Conservation (phyloP, 306 rosid species). For the Mucuna pruriens region DNA sequence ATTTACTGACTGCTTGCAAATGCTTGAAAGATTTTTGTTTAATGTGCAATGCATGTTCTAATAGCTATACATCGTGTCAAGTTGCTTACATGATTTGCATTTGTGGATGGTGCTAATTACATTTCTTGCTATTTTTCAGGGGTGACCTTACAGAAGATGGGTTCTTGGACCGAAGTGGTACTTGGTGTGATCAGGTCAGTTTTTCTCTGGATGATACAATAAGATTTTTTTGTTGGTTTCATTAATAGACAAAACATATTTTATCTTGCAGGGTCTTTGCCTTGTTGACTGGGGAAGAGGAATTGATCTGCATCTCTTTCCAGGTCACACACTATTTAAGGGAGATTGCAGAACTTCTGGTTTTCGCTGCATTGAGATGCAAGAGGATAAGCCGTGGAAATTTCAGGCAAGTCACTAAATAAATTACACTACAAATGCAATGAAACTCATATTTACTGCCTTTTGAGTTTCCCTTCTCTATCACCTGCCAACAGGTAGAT, state of each 20-base stretch:
- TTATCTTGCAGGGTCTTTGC: constrained; percentile 79
- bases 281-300: constrained; percentile 99
- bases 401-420: constrained; percentile 69
- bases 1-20: constrained; percentile 26
- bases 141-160: constrained; percentile 63
- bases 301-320: constrained; percentile 82
- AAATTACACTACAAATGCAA: constrained; percentile 17
- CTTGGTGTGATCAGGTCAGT: constrained; percentile 86
- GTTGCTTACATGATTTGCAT: constrained; percentile 15
- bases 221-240: constrained; percentile 14
- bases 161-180: constrained; percentile 65
- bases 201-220: constrained; percentile 29
- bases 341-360: constrained; percentile 95
- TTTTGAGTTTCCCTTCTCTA: constrained; percentile 6
- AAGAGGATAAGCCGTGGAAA: constrained; percentile 76
- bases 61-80: neutral
- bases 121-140: constrained; percentile 51
- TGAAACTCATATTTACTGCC: constrained; percentile 24
- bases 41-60: constrained; percentile 22
- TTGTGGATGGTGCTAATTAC: constrained; percentile 10
- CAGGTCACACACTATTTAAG: constrained; percentile 60
- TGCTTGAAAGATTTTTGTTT: constrained; percentile 13
- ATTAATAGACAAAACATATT: constrained; percentile 27
- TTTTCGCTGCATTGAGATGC: constrained; percentile 95
- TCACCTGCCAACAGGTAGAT: constrained; percentile 69